Evolutionary conservation across 441 rosid genomes (phyloP).

Genomic region (Bocquillonia castaneifolia): DNA sequence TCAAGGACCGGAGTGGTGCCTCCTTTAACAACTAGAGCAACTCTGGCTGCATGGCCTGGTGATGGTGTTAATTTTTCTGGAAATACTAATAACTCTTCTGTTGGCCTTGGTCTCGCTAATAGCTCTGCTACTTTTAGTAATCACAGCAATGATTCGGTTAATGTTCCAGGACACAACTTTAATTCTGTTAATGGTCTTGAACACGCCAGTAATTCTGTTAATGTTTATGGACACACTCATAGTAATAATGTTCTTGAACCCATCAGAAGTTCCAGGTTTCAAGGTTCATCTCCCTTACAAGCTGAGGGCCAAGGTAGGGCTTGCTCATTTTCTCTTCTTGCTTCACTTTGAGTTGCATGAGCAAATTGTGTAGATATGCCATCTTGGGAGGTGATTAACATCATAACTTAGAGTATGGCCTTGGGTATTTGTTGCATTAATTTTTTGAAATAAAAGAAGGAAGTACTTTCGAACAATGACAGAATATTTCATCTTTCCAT

Average conservation of each 20-base stretch:
- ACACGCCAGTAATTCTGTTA: constrained; percentile 26
- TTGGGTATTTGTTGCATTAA: background rate
- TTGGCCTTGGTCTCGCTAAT: constrained; percentile 19
- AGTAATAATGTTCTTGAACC: constrained; percentile 30
- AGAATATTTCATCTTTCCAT: background rate
- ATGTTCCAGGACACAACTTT: constrained; percentile 26
- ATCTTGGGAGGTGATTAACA: background rate
- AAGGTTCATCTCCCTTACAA: constrained; percentile 31
- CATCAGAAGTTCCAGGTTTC: constrained; percentile 32
- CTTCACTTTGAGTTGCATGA: background rate
- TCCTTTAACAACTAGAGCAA: constrained; percentile 74
- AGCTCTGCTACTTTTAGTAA: constrained; percentile 22
- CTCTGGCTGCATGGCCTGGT: constrained; percentile 73
- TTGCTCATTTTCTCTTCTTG: constrained; percentile 10
- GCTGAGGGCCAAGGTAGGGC: constrained; percentile 50
- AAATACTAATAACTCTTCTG: constrained; percentile 12
- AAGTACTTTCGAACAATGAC: background rate
- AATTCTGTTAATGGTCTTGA: constrained; percentile 27
- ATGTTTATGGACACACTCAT: constrained; percentile 25
- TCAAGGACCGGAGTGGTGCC: constrained; percentile 52
- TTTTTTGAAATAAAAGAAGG: background rate
- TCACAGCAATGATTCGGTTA: constrained; percentile 28
- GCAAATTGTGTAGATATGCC: background rate
- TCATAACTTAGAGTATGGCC: background rate
- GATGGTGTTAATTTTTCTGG: constrained; percentile 25